Base-by-base conservation (phyloP, 2,329 filamentous ascomycete genomes). In the Penicillium fuscoglaucum region DNA sequence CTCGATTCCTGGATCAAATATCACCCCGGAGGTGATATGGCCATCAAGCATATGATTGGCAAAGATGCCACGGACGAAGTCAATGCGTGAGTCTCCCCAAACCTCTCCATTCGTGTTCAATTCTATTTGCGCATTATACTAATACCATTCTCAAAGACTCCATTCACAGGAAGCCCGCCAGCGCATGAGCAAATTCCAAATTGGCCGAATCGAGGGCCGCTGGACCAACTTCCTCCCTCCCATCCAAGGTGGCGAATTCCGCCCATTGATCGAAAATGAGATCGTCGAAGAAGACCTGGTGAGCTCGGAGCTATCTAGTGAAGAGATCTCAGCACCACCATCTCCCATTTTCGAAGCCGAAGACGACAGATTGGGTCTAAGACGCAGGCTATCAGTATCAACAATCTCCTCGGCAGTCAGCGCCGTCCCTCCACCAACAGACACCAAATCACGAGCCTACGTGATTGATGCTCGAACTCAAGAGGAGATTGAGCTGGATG, bases 61-160 rank as follows among this genome's bases (percentile, higher is more conserved):
- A 85, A 89, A 76, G 92, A 96, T 84, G 93, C 91, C 44, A 96
- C 93, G 10, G 92, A 96, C 72, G 93, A 98, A 77, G 86, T 97
- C 54, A 90, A 88, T 70, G 90, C 87, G 90, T 96, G 82, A 48
- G 88, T 79, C 45, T 49, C 58, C 55, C 37, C 12, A 13, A 49
- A 5, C 10, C 19, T 49, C 9, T n/a, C 31, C 48, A 46, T 50
- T 41, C 19, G 39, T 44, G 28, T 48, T 39, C 19, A 19, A 13
- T 17, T 10, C 4, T 6, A 56, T 33, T n/a, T 37, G n/a, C 4
- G 6, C n/a, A 35, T 29, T 26, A 39, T 55, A 55, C 59, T 60
- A 33, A 61, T 66, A 69, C 47, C 69, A 47, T 49, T 43, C 12
- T 17, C 65, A 93, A 63, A 63, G 91, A 37, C 81, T 96, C n/a